Evolutionary conservation across 2,329 filamentous ascomycete genomes (phyloP), one percentile per base, ranked within the genome.

Genomic region (Aspergillus pseudoterreus): DNA sequence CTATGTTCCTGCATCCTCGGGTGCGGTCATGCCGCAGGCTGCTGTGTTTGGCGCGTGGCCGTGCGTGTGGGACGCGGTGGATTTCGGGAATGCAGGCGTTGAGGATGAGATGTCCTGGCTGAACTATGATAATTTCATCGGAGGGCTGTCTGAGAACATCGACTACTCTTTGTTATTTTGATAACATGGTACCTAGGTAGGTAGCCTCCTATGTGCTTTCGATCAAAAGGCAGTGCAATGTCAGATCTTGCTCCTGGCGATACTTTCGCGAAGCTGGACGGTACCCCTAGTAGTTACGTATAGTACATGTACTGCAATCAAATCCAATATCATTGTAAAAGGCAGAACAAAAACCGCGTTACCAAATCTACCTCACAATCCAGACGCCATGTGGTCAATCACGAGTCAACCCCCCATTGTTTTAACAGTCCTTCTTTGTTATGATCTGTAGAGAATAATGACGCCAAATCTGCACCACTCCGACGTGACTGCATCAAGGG

Each of bases 81-180:
- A 65, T 49, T 57, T 57, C 22, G 51, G 41, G 1, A 44, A 47
- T 12, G 22, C 52, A 4, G 50, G 51, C 1, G 12, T 56, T 0
- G 57, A 47, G 15, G 41, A 49, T 5, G 55, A 63, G 45, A 53
- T 52, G 22, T 59, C 63, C 1, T 68, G 64, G 64, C 41, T 57
- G 24, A 65, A 57, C 24, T 67, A 67, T 44, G 59, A 63, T 36
- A 62, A 50, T 21, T 66, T 68, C 36, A 59, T 68, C 8, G 62
- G 58, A 1, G 64, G 63, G 47, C 14, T 60, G 8, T 62, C 64
- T 45, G 58, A 60, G 22, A 62, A 49, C 51, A 55, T 55, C n/a
- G 58, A 64, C 36, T 55, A 53, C 19, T 58, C 61, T 33, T 56
- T 64, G 44, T 48, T 58, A 17, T 39, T 51, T n/a, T 48, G 38